phyloP scores from a whole-genome alignment of 1,139 yeast genomes.

The Ogataea hybrid region DNA sequence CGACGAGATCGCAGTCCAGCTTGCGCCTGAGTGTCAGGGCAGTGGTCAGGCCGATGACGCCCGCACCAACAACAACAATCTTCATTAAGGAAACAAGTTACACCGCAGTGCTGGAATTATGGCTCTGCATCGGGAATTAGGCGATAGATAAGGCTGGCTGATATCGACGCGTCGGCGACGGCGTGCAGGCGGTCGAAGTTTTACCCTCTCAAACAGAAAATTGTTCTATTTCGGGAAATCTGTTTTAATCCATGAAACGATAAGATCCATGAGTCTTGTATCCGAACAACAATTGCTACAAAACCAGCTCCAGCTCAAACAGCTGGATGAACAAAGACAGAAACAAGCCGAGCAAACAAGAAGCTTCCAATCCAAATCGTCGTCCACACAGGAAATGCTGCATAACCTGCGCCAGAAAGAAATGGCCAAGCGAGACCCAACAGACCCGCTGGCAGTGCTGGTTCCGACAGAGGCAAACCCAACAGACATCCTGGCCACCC shows the following conservation, averaged over 20 bases:
- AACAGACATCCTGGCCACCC: conserved; percentile 77
- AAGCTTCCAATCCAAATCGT: conserved; percentile 32
- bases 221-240: conserved; percentile 6
- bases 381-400: conserved; percentile 26
- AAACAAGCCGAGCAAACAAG: conserved; percentile 36
- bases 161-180: background rate
- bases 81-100: conserved; percentile 1
- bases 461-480: conserved; percentile 66
- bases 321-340: conserved; percentile 37
- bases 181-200: background rate
- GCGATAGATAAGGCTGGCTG: background rate
- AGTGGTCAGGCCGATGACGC: conserved; percentile 30
- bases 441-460: conserved; percentile 42
- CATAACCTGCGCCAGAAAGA: conserved; percentile 23
- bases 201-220: conserved; percentile 11
- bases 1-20: conserved; percentile 37
- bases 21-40: conserved; percentile 21
- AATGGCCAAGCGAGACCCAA: conserved; percentile 33
- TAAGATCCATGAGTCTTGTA: conserved; percentile 29
- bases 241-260: conserved; percentile 8
- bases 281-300: conserved; percentile 34
- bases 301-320: conserved; percentile 33
- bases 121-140: background rate
- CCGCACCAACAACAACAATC: conserved; percentile 24
- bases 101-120: too few relatives aligned